Conservation (phyloP, 2,329 filamentous ascomycete species). For the Paecilomyces dactylethromorphus region DNA sequence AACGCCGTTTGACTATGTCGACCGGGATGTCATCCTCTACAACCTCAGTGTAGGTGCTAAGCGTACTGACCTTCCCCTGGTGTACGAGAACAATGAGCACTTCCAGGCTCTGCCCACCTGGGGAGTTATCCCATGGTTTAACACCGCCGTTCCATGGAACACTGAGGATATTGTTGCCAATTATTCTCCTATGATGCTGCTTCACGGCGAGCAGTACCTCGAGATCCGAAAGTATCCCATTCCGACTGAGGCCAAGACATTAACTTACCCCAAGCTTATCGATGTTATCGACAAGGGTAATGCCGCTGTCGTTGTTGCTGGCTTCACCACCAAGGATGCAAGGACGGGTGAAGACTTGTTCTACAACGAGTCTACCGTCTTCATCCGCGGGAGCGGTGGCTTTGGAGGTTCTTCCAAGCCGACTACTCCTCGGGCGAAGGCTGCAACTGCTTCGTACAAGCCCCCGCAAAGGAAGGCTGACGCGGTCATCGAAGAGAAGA, state of each 20-base stretch:
- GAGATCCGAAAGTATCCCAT: constrained; percentile 90
- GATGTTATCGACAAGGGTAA: constrained; percentile 96
- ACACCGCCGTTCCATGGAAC: constrained; percentile 71
- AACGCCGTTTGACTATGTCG: constrained; percentile 74
- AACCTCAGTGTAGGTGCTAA: constrained; percentile 92
- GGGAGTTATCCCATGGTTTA: constrained; percentile 92
- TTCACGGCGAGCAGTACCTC: constrained; percentile 97
- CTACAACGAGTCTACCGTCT: constrained; percentile 93
- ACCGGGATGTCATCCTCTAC: constrained; percentile 88
- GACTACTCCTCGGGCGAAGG: constrained; percentile 63
- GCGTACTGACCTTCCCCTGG: constrained; percentile 75
- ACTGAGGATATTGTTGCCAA: constrained; percentile 83
- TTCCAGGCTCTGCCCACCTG: constrained; percentile 96
- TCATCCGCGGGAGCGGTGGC: constrained; percentile 83
- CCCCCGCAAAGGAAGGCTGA: constrained; percentile 73
- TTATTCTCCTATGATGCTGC: constrained; percentile 97
- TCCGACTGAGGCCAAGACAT: constrained; percentile 71
- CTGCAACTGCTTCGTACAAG: constrained; percentile 71
- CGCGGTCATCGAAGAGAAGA: constrained; percentile 75
- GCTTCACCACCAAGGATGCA: constrained; percentile 76
- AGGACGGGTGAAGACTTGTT: constrained; percentile 84
- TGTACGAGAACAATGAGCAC: constrained; percentile 84
- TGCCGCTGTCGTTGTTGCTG: constrained; percentile 74
- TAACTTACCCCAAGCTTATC: constrained; percentile 72
- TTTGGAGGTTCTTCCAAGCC: constrained; percentile 76